Evolutionary conservation across 768 basidiomycete species (phyloP).

Genomic region (Tulasnella sp.): DNA sequence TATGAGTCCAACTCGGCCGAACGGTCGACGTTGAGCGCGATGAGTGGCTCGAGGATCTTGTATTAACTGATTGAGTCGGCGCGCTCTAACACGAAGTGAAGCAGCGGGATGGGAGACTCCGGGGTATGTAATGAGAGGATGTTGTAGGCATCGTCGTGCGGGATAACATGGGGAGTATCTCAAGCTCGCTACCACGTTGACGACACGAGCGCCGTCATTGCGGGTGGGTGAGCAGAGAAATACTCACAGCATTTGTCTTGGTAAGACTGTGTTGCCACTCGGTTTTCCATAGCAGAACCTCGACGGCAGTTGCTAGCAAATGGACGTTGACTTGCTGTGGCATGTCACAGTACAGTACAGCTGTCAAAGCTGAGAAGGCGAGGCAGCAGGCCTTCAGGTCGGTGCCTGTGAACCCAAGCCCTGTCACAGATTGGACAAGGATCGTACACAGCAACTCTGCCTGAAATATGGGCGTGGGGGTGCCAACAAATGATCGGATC

Average conservation of each 20-base stretch:
- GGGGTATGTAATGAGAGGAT: background rate
- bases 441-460: too few species aligned
- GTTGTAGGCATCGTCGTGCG: conserved; percentile 3
- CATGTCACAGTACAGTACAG: too few species aligned
- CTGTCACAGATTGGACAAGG: too few species aligned
- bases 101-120: background rate
- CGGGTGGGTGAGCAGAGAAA: background rate
- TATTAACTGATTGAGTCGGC: background rate
- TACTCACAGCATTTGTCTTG: background rate
- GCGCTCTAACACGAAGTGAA: background rate
- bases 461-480: too few species aligned
- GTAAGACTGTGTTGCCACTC: background rate
- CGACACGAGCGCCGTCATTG: background rate
- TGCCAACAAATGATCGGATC: too few species aligned
- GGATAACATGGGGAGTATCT: background rate
- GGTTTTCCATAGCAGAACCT: background rate
- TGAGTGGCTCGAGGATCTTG: background rate
- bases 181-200: background rate
- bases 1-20: background rate
- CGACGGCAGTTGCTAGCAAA: background rate
- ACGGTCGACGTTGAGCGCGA: conserved; percentile 1
- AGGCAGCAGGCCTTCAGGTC: too few species aligned
- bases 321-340: too few species aligned
- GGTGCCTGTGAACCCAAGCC: too few species aligned
- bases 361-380: too few species aligned